Percentiles rank a stretch among this genome's conserved stretches.
These are phyloP conservation scores for Ceraceosorus guamensis DNA, from an alignment of 1,284 basidiomycete species.

Conservation along the genomic window DNA sequence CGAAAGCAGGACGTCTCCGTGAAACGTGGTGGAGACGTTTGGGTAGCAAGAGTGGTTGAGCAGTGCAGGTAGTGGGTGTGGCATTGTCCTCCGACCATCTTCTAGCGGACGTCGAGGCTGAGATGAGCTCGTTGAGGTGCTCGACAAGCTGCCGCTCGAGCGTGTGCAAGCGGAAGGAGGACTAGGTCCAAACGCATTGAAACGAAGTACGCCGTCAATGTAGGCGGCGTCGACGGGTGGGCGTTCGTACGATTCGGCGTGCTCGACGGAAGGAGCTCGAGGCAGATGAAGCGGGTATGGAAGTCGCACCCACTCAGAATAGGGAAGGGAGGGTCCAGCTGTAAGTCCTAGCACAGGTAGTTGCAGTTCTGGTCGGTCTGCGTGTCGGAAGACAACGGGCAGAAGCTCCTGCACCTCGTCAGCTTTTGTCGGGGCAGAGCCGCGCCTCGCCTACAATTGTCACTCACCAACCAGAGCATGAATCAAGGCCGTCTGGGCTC, in stretches of 20 bases:
- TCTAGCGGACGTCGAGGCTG: neutral
- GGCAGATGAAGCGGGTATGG: slow-evolving; percentile 21
- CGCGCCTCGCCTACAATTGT: neutral
- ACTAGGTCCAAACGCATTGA: slow-evolving; percentile 47
- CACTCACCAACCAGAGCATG: slow-evolving; percentile 25
- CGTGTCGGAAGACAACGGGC: neutral
- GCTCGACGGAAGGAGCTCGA: neutral
- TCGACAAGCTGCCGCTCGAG: no score
- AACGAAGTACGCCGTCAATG: slow-evolving; percentile 44
- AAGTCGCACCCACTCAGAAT: slow-evolving; percentile 23
- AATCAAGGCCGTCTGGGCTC: slow-evolving; percentile 40
- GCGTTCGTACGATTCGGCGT: neutral
- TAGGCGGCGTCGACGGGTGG: slow-evolving; percentile 29
- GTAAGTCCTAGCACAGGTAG: slow-evolving; percentile 39
- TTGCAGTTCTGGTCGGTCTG: slow-evolving; percentile 2
- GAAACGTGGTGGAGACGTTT: slow-evolving; percentile 46
- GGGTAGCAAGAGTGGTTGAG: slow-evolving; percentile 46
- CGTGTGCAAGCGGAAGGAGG: neutral
- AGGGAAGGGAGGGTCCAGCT: slow-evolving; percentile 31
- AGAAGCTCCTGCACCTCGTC: neutral
- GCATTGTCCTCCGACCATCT: slow-evolving; percentile 36
- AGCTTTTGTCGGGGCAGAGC: neutral
- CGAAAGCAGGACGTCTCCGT: slow-evolving; percentile 43
- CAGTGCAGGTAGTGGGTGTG: slow-evolving; percentile 45
- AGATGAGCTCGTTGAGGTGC: neutral